These are phyloP conservation scores for Austroboletus niveus DNA, from an alignment of 1,284 basidiomycete species.

Conservation along the genomic window DNA sequence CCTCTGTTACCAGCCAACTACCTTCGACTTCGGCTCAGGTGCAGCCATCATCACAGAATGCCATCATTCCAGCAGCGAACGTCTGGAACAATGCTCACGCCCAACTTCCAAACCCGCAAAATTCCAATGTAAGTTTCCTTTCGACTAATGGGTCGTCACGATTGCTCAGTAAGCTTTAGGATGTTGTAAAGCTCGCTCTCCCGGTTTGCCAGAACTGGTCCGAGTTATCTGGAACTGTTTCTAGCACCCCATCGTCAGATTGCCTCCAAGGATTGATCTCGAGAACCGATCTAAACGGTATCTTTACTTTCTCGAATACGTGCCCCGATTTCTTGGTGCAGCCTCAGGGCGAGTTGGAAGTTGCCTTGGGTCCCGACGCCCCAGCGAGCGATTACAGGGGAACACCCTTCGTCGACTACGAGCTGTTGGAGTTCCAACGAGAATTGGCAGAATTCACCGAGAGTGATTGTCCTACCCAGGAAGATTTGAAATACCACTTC, in stretches of 20 bases:
- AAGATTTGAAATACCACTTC: conserved; percentile 22
- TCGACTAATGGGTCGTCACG: neutral
- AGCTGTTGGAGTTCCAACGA: conserved; percentile 8
- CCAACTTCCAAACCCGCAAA: conserved; percentile 1
- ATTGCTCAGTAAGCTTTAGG: conserved; percentile 12
- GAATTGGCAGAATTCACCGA: neutral
- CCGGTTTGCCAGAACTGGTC: conserved; percentile 4
- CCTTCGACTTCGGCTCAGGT: neutral
- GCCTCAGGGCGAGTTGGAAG: conserved; percentile 36
- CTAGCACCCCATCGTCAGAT: conserved; percentile 6
- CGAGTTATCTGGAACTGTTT: conserved; percentile 1
- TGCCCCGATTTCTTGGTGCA: conserved; percentile 28
- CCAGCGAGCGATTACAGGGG: conserved; percentile 8
- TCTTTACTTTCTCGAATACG: conserved; percentile 36
- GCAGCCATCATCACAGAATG: conserved; percentile 5
- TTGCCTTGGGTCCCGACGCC: conserved; percentile 23
- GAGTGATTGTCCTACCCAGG: neutral
- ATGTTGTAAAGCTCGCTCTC: conserved; percentile 14
- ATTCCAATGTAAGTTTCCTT: conserved; percentile 10
- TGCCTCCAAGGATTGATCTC: conserved; percentile 23
- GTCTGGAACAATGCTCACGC: conserved; percentile 12
- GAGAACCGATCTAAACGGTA: conserved; percentile 23
- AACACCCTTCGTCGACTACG: conserved; percentile 12
- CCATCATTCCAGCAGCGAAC: neutral
- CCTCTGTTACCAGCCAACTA: neutral